A percentile compares a stretch with the other conserved stretches of the same genome.
Conservation (phyloP, 2,329 filamentous ascomycete genomes). For the Venturia nashicola region DNA sequence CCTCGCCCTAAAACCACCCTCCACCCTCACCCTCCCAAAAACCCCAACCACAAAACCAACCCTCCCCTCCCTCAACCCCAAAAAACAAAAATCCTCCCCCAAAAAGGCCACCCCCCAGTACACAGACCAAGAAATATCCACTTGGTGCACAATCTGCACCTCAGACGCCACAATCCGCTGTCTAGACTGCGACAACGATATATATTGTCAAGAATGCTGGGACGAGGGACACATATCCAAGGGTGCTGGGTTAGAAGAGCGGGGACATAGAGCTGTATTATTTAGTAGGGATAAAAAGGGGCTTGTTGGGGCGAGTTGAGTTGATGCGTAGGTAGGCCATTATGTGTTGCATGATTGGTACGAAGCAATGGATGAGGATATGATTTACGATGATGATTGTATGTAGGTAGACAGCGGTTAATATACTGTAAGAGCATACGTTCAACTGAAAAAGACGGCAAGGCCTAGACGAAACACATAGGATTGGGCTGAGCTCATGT, state of each 20-base stretch:
- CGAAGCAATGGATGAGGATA: no score
- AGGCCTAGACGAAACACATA: no score
- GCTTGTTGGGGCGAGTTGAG: slow-evolving; percentile 4
- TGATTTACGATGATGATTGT: no score
- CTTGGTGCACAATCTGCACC: slow-evolving; percentile 74
- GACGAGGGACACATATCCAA: slow-evolving; percentile 64
- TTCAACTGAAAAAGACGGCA: no score
- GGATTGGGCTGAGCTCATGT: no score
- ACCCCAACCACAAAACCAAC: slow-evolving; percentile 24
- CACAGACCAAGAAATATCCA: slow-evolving; percentile 59
- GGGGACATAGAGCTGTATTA: slow-evolving; percentile 53
- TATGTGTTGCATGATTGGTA: no score
- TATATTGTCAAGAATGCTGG: slow-evolving; percentile 74
- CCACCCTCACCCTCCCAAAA: slow-evolving; percentile 26
- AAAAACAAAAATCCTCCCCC: slow-evolving; percentile 12
- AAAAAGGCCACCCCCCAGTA: slow-evolving; percentile 26
- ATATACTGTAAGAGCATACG: no score
- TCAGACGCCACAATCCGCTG: slow-evolving; percentile 66
- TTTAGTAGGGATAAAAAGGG: slow-evolving; percentile 26
- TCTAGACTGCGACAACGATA: slow-evolving; percentile 54
- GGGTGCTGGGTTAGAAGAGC: slow-evolving; percentile 57
- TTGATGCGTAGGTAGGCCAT: no score
- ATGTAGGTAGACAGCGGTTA: no score
- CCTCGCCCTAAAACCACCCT: slow-evolving; percentile 21
- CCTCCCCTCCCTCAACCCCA: slow-evolving; percentile 13